Percentiles rank a stretch among this genome's conserved stretches.
phyloP scores from a whole-genome alignment of 345 rosid genomes.

The Rhodomyrtus tomentosa region DNA sequence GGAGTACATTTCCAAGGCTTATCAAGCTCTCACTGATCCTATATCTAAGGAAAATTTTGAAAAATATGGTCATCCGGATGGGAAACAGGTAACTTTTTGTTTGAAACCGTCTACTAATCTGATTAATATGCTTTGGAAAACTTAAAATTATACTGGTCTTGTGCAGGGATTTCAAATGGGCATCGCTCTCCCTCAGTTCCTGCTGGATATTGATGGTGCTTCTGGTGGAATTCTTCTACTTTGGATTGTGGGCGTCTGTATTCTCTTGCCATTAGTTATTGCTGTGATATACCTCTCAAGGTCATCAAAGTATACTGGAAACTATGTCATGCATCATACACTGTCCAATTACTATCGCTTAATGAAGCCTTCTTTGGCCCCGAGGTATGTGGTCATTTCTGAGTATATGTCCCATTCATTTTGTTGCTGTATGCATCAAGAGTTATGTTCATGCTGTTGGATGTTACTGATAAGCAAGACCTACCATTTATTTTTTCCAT shows the following conservation, averaged over 20 bases:
- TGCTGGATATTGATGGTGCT: constrained; percentile 85
- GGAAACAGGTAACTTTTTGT: constrained; percentile 58
- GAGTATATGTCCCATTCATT: neutral
- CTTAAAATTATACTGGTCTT: constrained; percentile 1
- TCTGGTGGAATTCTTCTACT: constrained; percentile 94
- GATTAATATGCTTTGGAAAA: neutral
- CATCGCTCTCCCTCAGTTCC: constrained; percentile 94
- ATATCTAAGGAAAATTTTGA: constrained; percentile 90
- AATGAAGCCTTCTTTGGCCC: constrained; percentile 97
- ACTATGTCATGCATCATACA: constrained; percentile 97
- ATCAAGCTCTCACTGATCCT: constrained; percentile 93
- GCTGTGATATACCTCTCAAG: constrained; percentile 94
- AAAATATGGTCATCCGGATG: constrained; percentile 99
- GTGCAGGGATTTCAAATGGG: constrained; percentile 98
- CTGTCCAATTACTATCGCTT: constrained; percentile 79
- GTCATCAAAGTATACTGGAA: constrained; percentile 94
- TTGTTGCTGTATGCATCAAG: neutral
- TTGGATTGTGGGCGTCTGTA: constrained; percentile 96
- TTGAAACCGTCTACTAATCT: neutral
- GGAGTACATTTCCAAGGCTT: constrained; percentile 92
- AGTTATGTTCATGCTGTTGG: neutral
- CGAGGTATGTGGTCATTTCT: constrained; percentile 40
- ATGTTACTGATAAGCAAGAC: neutral
- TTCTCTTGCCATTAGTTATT: constrained; percentile 88
- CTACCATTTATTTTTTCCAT: neutral